Evolutionary conservation across 1,284 basidiomycete genomes (phyloP).

Genomic region (Cryptococcus jaspeensis): DNA sequence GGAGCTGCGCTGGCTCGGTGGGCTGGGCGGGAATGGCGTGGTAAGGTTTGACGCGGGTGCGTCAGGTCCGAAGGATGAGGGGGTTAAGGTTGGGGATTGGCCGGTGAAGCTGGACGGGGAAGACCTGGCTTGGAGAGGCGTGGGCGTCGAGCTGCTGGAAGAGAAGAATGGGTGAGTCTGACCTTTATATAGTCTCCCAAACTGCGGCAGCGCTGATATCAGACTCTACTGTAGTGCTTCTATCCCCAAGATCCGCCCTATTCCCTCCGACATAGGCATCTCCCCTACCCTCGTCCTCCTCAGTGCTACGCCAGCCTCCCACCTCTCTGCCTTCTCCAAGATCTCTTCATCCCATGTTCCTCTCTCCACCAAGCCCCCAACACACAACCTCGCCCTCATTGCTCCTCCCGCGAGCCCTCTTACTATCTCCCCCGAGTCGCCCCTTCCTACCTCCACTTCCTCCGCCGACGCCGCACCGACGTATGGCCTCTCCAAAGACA

Average conservation of each 20-base stretch:
- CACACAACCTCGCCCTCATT: constrained; percentile 3
- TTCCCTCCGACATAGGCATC: constrained; percentile 3
- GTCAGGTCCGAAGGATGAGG: not conserved
- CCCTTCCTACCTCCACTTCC: not conserved
- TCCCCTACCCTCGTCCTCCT: constrained; percentile 5
- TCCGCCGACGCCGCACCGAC: not conserved
- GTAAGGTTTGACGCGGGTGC: constrained; percentile 14
- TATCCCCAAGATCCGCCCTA: not conserved
- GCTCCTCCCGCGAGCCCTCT: not conserved
- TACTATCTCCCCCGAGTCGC: not conserved
- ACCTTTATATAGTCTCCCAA: not conserved
- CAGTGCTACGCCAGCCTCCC: not conserved
- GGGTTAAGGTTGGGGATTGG: constrained; percentile 1
- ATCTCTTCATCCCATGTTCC: not conserved
- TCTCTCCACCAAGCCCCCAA: not conserved
- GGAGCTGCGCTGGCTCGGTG: constrained; percentile 29
- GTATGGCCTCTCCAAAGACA: not conserved
- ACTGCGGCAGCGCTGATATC: not conserved
- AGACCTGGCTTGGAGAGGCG: constrained; percentile 6
- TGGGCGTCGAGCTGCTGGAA: constrained; percentile 7
- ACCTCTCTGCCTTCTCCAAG: constrained; percentile 3
- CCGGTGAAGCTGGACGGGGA: not conserved
- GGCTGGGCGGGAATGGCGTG: constrained; percentile 27
- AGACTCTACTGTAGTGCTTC: not conserved
- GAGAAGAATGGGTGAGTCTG: constrained; percentile 3